Base-by-base conservation (phyloP, 2,329 filamentous ascomycete species). In the Trichoderma breve region DNA sequence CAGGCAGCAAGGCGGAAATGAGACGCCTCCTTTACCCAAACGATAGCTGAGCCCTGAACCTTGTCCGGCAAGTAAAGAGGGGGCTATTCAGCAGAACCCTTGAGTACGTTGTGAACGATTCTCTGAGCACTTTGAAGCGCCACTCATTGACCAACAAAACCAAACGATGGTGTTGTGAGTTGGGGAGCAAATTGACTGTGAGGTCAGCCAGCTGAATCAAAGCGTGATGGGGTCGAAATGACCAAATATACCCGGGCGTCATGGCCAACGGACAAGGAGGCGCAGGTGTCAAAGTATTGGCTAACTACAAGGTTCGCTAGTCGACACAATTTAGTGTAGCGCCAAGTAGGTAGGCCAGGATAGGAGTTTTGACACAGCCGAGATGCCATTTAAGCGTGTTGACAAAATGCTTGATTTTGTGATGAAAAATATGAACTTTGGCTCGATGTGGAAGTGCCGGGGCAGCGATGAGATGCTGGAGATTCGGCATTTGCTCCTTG, bases 251-350 rank as follows among this genome's bases (percentile, higher is more conserved):
- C 43, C 18, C 14, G 47, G 67, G 47, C 67, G 67, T 62, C 67
- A 70, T 36, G 66, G 28, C 24, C 66, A 32, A 26, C 32, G 11
- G 34, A 47, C 55, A 47, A 61, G 57, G 67, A 34, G 67, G 67
- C 67, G 67, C 28, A 70, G 57, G 67, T 28, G n/a, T 60, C 30
- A 21, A 32, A 26, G 26, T 53, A 43, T 36, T 61, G 47, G 57
- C 36, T 21, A 32, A 43, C 39, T 43, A 43, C 39, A 2, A 43
- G 39, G 39, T 62, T 53, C 67, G 57, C 67, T 70, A 70, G 67
- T 26, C 67, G 34, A 62, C 57, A 70, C 36, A 53, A 61, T 62
- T 47, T 70, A n/a, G 67, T 53, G 55, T 70, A 70, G 57, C 67
- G 67, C 67, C 67, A 62, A 62, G 36, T 36, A 62, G 67, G n/a